Evolutionary conservation across 2,329 filamentous ascomycete genomes (phyloP), one percentile per base, ranked within the genome.

Genomic region (Colletotrichum phormii): DNA sequence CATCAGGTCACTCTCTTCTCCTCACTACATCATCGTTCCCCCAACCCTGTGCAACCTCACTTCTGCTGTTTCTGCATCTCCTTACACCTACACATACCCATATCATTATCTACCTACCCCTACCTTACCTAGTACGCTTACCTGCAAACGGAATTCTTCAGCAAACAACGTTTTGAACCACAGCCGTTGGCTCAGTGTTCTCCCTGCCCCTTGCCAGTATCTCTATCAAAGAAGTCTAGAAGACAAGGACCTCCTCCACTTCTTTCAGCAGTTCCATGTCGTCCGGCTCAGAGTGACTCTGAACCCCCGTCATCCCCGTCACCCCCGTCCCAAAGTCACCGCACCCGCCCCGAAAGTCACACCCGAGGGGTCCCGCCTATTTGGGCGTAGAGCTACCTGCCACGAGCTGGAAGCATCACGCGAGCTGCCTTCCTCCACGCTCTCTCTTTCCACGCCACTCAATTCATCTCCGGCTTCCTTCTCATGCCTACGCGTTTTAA

Each of bases 341-440:
- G 66, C 61, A 73, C 55, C 71, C 71, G 61, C 55, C 70, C 61
- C 60, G 46, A 73, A 71, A 54, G 60, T 71, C 67, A 73, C 71
- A 58, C 58, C 71, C 53, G 71, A 61, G 49, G 31, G 62, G 62
- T 63, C 62, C 71, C 57, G 67, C 71, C 62, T 72, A 63, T 72
- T 72, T 42, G 57, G 63, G 67, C 67, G 13, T 54, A 67, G 33
- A 73, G 67, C 62, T 66, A 49, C 49, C 49, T 67, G 63, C 64
- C 42, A 62, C 46, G 13, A 49, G 62, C 71, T 72, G 68, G 67
- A 59, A 73, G 33, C 71, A 72, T 73, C 71, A 73, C 71, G 68
- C 71, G 71, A 73, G 71, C 68, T 66, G 31, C 51, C 68, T 72
- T 58, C 63, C 71, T 26, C 62, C 37, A 61, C 54, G 54, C 51